Conservation (phyloP, 345 rosid genomes). For the Sonneratia caseolaris region DNA sequence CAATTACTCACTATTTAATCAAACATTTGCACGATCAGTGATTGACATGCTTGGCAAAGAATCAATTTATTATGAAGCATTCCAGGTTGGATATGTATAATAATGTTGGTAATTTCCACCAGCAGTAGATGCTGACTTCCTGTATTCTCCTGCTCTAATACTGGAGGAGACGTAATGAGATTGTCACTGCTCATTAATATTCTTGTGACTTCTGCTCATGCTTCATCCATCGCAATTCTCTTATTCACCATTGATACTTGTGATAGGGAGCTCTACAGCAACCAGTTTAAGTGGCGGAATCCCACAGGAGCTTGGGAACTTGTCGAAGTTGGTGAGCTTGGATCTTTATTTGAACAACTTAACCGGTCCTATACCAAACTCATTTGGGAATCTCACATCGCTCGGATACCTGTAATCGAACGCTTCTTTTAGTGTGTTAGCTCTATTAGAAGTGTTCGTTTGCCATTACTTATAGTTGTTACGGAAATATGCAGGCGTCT, state of each 20-base stretch:
- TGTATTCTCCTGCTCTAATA: background rate
- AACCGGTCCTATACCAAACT: constrained; percentile 8
- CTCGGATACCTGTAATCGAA: constrained; percentile 10
- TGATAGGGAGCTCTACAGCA: constrained; percentile 18
- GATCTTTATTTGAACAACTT: constrained; percentile 16
- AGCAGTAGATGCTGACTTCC: background rate
- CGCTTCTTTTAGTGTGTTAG: background rate
- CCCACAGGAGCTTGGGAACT: constrained; percentile 17
- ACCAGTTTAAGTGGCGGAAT: constrained; percentile 13
- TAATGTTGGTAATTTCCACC: too few species aligned
- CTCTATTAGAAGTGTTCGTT: background rate
- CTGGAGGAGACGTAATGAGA: background rate
- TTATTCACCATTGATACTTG: background rate
- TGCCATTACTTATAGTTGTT: background rate
- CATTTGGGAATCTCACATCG: constrained; percentile 10
- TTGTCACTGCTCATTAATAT: background rate
- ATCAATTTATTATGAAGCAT: too few species aligned
- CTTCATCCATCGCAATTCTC: background rate
- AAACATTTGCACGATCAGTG: too few species aligned
- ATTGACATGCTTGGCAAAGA: too few species aligned
- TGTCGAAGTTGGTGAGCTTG: constrained; percentile 12
- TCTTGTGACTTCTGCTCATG: background rate
- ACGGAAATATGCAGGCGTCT: constrained; percentile 9
- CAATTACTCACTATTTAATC: too few species aligned
- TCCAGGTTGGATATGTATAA: background rate